Percentiles rank a stretch among this genome's conserved stretches.
Conservation (phyloP, 2,329 filamentous ascomycete genomes). For the Colletotrichum nymphaeae region DNA sequence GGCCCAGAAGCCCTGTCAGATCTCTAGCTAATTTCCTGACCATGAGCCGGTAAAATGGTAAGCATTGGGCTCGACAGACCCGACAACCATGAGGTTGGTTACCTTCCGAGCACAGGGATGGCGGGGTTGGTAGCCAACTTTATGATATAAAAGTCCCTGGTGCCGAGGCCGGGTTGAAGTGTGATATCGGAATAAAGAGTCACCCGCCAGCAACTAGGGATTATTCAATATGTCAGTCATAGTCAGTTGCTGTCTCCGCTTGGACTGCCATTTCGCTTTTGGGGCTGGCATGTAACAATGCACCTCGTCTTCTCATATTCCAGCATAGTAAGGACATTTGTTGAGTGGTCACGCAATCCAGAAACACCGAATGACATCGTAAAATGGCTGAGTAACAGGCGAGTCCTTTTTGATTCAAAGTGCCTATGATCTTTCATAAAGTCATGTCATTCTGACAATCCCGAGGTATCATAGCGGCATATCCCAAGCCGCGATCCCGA, state of each 20-base stretch:
- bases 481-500: conserved; percentile 29
- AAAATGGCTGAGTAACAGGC: conserved; percentile 33
- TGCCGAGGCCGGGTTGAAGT: neutral
- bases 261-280: neutral
- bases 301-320: neutral
- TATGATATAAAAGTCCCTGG: neutral
- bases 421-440: conserved; percentile 30
- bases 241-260: neutral
- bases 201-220: neutral
- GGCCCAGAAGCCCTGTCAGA: neutral
- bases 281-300: neutral
- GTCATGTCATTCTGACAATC: conserved; percentile 21
- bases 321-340: neutral
- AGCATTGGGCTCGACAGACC: neutral
- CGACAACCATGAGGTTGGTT: neutral
- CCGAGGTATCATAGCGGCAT: conserved; percentile 30
- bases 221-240: neutral
- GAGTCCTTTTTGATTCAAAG: conserved; percentile 30
- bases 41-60: neutral
- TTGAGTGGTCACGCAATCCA: neutral
- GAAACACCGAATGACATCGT: neutral
- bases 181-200: neutral
- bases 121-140: neutral
- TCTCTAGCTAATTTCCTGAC: neutral
- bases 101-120: neutral